phyloP scores from a whole-genome alignment of 1,284 basidiomycete genomes.

The Sparassis latifolia region DNA sequence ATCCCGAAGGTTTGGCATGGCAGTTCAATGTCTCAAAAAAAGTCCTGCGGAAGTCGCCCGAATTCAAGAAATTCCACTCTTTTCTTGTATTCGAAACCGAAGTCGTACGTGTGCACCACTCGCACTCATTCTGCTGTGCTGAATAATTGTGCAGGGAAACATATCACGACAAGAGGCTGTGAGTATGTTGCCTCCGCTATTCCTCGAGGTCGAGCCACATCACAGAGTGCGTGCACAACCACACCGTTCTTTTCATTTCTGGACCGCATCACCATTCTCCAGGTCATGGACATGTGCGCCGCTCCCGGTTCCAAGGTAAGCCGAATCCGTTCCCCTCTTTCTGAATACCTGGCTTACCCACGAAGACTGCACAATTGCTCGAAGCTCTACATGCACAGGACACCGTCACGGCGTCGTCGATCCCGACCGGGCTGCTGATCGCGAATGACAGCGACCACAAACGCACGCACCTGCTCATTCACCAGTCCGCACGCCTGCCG shows the following conservation, averaged over 20 bases:
- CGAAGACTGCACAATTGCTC: slow-evolving; percentile 82
- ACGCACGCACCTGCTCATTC: slow-evolving; percentile 94
- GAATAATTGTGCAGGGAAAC: slow-evolving; percentile 64
- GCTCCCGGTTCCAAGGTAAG: slow-evolving; percentile 92
- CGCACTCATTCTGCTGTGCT: not conserved
- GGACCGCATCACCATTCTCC: slow-evolving; percentile 1
- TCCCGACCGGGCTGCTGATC: slow-evolving; percentile 74
- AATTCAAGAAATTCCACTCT: slow-evolving; percentile 94
- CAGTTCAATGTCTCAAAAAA: slow-evolving; percentile 91
- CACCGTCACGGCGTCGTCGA: slow-evolving; percentile 51
- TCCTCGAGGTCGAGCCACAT: slow-evolving; percentile 91
- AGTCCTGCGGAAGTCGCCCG: slow-evolving; percentile 83
- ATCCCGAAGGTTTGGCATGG: slow-evolving; percentile 93
- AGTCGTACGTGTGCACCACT: slow-evolving; percentile 51
- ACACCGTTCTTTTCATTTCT: not conserved
- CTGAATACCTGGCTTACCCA: slow-evolving; percentile 7
- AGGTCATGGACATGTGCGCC: slow-evolving; percentile 99
- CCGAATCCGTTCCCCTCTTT: not conserved
- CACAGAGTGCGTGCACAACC: slow-evolving; percentile 52
- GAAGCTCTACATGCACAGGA: slow-evolving; percentile 80
- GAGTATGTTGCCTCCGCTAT: slow-evolving; percentile 95
- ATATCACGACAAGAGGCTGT: slow-evolving; percentile 97
- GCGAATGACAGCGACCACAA: slow-evolving; percentile 93
- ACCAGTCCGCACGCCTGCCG: slow-evolving; percentile 93
- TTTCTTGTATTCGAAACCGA: slow-evolving; percentile 99